Evolutionary conservation across 1,139 yeast species (phyloP).

Genomic region (Blastobotrys malaysiensis): DNA sequence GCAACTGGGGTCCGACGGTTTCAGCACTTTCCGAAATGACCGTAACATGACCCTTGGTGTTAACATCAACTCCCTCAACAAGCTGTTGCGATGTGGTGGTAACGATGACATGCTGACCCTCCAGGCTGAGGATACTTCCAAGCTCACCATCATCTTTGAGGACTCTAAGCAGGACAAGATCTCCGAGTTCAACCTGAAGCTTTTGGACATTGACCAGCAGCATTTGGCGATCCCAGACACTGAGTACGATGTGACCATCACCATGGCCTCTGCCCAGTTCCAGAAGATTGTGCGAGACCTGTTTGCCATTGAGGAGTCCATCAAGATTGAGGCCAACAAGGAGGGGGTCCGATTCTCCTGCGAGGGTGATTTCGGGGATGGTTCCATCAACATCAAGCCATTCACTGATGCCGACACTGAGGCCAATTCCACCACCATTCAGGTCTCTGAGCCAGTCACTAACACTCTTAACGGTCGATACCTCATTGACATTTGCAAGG

Average conservation of each 20-base stretch:
- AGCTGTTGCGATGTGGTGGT: slow-evolving; percentile 87
- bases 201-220: slow-evolving; percentile 96
- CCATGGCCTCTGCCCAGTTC: slow-evolving; percentile 84
- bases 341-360: slow-evolving; percentile 87
- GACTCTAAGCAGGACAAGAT: slow-evolving; percentile 87
- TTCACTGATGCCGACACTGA: slow-evolving; percentile 67
- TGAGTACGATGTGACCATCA: slow-evolving; percentile 81
- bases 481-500: slow-evolving; percentile 85
- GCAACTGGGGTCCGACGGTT: slow-evolving; percentile 85
- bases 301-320: slow-evolving; percentile 78
- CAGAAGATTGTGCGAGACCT: slow-evolving; percentile 88
- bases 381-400: slow-evolving; percentile 82
- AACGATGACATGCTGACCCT: slow-evolving; percentile 83
- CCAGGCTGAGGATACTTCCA: slow-evolving; percentile 87
- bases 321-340: slow-evolving; percentile 81
- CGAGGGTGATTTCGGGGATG: slow-evolving; percentile 90
- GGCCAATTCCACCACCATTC: slow-evolving; percentile 70
- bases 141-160: slow-evolving; percentile 77
- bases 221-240: slow-evolving; percentile 90
- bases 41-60: slow-evolving; percentile 89
- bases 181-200: slow-evolving; percentile 83
- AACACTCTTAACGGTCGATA: slow-evolving; percentile 89
- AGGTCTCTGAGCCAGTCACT: slow-evolving; percentile 80
- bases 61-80: slow-evolving; percentile 78
- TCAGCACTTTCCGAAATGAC: slow-evolving; percentile 91